A percentile compares a stretch with the other conserved stretches of the same genome.
phyloP scores from a whole-genome alignment of 768 basidiomycete species.

The Pleurotus eryngii region DNA sequence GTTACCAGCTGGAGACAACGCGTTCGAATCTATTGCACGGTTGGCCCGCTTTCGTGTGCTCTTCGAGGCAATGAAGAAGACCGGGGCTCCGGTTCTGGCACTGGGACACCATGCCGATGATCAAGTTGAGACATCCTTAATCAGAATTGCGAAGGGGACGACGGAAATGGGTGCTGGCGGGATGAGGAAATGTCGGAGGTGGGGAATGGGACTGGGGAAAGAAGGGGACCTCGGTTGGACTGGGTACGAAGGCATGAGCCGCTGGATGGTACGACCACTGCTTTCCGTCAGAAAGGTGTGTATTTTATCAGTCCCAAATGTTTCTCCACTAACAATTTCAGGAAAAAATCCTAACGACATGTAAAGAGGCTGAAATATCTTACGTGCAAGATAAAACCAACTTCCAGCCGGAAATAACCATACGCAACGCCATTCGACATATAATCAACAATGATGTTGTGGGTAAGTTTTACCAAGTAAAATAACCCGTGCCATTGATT shows the following conservation, averaged over 20 bases:
- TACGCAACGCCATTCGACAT: conserved; percentile 72
- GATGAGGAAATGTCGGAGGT: conserved; percentile 65
- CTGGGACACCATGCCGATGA: conserved; percentile 82
- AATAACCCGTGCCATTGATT: conserved; percentile 2
- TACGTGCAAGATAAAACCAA: conserved; percentile 73
- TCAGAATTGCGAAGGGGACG: conserved; percentile 62
- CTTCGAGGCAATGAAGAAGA: conserved; percentile 40
- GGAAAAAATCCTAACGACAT: conserved; percentile 82
- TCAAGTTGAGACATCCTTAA: conserved; percentile 77
- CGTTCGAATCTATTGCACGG: conserved; percentile 59
- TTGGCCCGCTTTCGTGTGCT: conserved; percentile 53
- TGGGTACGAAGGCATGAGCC: conserved; percentile 56
- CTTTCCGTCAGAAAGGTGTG: conserved; percentile 65
- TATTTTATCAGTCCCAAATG: neutral
- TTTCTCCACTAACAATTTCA: conserved; percentile 24
- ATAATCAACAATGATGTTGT: conserved; percentile 21
- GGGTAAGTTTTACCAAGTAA: neutral
- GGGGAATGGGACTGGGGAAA: conserved; percentile 67
- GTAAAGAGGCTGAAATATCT: conserved; percentile 53
- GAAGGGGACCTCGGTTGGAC: conserved; percentile 33
- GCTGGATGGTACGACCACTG: conserved; percentile 73
- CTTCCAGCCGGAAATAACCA: conserved; percentile 67
- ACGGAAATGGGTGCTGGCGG: conserved; percentile 56
- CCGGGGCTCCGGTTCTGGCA: conserved; percentile 43
- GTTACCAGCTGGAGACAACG: conserved; percentile 31